phyloP scores from a whole-genome alignment of 495 filamentous ascomycete species.

The Cairneyella variabilis region DNA sequence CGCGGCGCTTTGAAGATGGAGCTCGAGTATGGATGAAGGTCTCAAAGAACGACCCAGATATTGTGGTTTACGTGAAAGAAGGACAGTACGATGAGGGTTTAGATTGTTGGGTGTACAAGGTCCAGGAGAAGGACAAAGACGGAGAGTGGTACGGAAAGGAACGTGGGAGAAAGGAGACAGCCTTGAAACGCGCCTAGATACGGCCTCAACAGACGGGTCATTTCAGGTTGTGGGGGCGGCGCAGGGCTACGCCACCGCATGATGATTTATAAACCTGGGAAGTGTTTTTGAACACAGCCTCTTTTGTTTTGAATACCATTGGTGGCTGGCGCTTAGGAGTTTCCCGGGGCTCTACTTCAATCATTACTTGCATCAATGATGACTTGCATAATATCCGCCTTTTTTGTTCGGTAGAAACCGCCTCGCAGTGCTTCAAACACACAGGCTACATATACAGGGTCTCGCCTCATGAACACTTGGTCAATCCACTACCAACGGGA shows the following conservation, averaged over 20 bases:
- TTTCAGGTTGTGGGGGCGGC: no score
- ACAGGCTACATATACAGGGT: no score
- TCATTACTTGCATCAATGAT: no score
- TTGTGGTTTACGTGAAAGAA: slow-evolving; percentile 4
- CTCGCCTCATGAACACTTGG: background rate
- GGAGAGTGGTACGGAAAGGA: slow-evolving; percentile 1
- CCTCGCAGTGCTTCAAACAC: no score
- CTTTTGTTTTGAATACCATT: background rate
- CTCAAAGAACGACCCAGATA: background rate
- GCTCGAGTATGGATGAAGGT: slow-evolving; percentile 5
- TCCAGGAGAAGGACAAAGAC: slow-evolving; percentile 7
- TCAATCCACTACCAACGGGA: slow-evolving; percentile 2
- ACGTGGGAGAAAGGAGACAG: slow-evolving; percentile 3
- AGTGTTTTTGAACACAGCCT: slow-evolving; percentile 1
- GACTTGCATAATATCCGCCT: slow-evolving; percentile 1
- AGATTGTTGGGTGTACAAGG: slow-evolving; percentile 10
- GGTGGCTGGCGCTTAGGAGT: background rate
- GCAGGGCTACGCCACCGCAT: no score
- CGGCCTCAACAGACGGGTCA: no score
- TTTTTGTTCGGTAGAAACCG: no score
- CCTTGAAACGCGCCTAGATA: slow-evolving; percentile 3
- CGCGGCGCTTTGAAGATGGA: slow-evolving; percentile 3
- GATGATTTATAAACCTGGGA: no score
- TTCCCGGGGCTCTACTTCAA: background rate
- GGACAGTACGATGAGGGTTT: background rate